phyloP scores from a whole-genome alignment of 2,329 filamentous ascomycete species.

The Fusarium sambucinum region DNA sequence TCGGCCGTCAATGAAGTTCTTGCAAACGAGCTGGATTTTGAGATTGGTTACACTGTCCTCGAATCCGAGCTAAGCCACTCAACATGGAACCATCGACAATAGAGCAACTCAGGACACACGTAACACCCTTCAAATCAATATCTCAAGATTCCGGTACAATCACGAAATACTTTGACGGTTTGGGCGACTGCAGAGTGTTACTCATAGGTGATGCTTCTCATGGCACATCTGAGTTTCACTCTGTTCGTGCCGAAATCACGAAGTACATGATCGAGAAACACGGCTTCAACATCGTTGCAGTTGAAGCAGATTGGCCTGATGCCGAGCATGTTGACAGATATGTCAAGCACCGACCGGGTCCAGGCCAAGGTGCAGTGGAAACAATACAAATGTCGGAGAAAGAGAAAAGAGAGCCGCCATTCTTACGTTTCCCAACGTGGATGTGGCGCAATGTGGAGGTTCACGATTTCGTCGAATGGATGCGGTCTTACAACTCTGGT shows the following conservation, averaged over 20 bases:
- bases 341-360: conserved; percentile 15
- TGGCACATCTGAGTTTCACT: conserved; percentile 31
- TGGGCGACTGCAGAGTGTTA: conserved; percentile 26
- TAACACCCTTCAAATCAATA: conserved; percentile 21
- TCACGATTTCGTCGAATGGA: conserved; percentile 32
- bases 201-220: conserved; percentile 31
- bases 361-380: conserved; percentile 21
- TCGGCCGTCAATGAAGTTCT: conserved; percentile 11
- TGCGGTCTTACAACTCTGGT: conserved; percentile 26
- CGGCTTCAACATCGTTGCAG: conserved; percentile 32
- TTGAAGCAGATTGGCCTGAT: conserved; percentile 34
- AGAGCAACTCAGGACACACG: conserved; percentile 16
- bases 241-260: conserved; percentile 29
- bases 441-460: conserved; percentile 40
- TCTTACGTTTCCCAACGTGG: conserved; percentile 30
- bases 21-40: not conserved
- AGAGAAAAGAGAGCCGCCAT: conserved; percentile 20
- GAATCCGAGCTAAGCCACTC: not conserved
- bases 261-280: conserved; percentile 36
- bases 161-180: conserved; percentile 24
- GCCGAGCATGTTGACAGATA: conserved; percentile 32
- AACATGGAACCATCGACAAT: conserved; percentile 17
- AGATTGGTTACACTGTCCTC: too few relatives aligned
- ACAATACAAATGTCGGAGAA: conserved; percentile 19
- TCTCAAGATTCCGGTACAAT: conserved; percentile 13